phyloP scores from a whole-genome alignment of 2,329 filamentous ascomycete genomes.

The Neonectria magnoliae region DNA sequence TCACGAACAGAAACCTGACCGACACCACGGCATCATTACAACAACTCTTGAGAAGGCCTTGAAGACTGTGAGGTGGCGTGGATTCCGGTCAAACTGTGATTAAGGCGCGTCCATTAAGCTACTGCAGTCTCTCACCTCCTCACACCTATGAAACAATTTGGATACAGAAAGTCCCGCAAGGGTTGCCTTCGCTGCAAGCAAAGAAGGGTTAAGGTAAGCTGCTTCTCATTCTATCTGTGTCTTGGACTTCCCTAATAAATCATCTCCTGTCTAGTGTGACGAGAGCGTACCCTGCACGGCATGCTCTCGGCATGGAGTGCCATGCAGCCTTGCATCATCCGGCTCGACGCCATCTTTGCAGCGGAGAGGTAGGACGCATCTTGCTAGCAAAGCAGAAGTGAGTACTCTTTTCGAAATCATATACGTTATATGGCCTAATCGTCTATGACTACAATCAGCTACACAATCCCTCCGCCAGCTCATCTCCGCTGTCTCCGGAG shows the following conservation, averaged over 20 bases:
- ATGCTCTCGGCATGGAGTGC: conserved; percentile 18
- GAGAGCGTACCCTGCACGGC: conserved; percentile 23
- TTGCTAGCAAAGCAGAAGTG: conserved; percentile 9
- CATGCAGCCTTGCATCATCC: conserved; percentile 18
- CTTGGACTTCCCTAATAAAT: background rate
- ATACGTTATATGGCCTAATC: no score
- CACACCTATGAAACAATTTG: conserved; percentile 18
- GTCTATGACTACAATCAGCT: no score
- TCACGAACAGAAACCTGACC: no score
- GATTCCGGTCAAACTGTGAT: background rate
- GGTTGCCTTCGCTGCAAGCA: conserved; percentile 21
- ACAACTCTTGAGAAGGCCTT: no score
- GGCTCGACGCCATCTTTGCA: no score
- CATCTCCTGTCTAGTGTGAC: conserved; percentile 13
- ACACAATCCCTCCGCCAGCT: no score
- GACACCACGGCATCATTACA: no score
- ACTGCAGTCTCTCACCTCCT: no score
- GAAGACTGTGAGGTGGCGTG: no score
- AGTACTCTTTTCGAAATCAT: background rate
- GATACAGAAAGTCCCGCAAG: conserved; percentile 20
- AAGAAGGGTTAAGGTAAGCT: conserved; percentile 20
- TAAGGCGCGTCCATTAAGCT: background rate
- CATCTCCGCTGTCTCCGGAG: no score
- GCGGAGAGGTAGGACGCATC: no score
- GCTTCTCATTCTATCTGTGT: background rate